Conservation (phyloP, 2,329 filamentous ascomycete species). For the Penicillium sp. region DNA sequence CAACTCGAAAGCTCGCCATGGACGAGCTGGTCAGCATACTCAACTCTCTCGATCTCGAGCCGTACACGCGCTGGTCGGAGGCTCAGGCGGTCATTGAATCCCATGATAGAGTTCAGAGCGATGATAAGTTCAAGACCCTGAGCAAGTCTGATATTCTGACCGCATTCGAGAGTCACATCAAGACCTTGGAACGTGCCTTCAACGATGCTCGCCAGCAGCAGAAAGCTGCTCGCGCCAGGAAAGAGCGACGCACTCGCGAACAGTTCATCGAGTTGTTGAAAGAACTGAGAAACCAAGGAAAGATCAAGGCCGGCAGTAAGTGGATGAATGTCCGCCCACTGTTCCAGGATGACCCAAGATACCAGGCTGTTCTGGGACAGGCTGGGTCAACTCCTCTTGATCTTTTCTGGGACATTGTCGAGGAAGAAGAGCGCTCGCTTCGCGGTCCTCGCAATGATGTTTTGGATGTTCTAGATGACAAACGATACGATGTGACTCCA, state of each 20-base stretch:
- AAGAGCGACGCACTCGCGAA: slow-evolving; percentile 82
- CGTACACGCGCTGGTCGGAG: slow-evolving; percentile 91
- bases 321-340: slow-evolving; percentile 75
- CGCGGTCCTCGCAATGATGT: slow-evolving; percentile 76
- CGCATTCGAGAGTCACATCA: slow-evolving; percentile 93
- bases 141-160: slow-evolving; percentile 85
- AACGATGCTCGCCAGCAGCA: slow-evolving; percentile 86
- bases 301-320: slow-evolving; percentile 83
- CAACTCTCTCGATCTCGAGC: slow-evolving; percentile 73
- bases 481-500: slow-evolving; percentile 81
- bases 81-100: slow-evolving; percentile 76
- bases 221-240: slow-evolving; percentile 70
- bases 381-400: slow-evolving; percentile 79
- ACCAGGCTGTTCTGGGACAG: slow-evolving; percentile 75
- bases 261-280: slow-evolving; percentile 67
- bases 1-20: slow-evolving; percentile 71
- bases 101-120: slow-evolving; percentile 68
- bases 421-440: slow-evolving; percentile 86
- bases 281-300: slow-evolving; percentile 67
- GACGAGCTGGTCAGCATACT: slow-evolving; percentile 74
- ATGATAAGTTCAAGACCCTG: slow-evolving; percentile 78
- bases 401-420: slow-evolving; percentile 91
- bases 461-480: slow-evolving; percentile 82
- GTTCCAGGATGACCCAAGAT: slow-evolving; percentile 75
- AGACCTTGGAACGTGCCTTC: slow-evolving; percentile 79